phyloP scores from a whole-genome alignment of 164 flowering plant genomes.

The Paratinospora sagittata region DNA sequence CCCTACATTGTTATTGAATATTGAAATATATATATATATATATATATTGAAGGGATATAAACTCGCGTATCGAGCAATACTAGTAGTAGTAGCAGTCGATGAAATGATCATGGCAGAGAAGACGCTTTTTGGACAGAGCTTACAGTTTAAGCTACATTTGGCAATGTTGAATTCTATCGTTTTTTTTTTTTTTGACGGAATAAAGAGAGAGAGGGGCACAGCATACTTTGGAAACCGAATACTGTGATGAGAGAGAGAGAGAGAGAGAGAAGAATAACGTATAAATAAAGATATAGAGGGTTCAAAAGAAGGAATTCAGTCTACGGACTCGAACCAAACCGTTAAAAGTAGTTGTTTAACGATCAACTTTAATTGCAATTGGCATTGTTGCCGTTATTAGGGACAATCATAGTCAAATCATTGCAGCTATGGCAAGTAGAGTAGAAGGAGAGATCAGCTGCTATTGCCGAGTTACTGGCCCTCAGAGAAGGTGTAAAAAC shows the following conservation, averaged over 20 bases:
- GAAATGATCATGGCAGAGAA: conserved; percentile 3
- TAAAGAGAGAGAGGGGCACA: conserved; percentile 7
- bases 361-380: background rate
- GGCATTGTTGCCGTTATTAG: too few relatives aligned
- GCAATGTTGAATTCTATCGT: background rate
- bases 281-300: background rate
- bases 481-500: too few relatives aligned
- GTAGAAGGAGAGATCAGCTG: too few relatives aligned
- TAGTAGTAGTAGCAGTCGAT: background rate
- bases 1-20: too few relatives aligned
- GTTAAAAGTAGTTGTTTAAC: background rate
- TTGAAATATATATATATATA: too few relatives aligned
- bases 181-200: conserved; percentile 7
- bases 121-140: conserved; percentile 5
- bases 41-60: background rate
- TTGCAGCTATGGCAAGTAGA: too few relatives aligned
- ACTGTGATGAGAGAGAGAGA: too few relatives aligned
- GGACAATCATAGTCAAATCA: too few relatives aligned
- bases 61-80: background rate
- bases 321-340: background rate
- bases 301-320: background rate
- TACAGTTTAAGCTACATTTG: conserved; percentile 9
- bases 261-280: conserved; percentile 5
- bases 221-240: conserved; percentile 2
- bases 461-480: too few relatives aligned